Percentiles rank a stretch among this genome's conserved stretches.
phyloP scores from a whole-genome alignment of 306 rosid genomes.

The Castanea crenata region DNA sequence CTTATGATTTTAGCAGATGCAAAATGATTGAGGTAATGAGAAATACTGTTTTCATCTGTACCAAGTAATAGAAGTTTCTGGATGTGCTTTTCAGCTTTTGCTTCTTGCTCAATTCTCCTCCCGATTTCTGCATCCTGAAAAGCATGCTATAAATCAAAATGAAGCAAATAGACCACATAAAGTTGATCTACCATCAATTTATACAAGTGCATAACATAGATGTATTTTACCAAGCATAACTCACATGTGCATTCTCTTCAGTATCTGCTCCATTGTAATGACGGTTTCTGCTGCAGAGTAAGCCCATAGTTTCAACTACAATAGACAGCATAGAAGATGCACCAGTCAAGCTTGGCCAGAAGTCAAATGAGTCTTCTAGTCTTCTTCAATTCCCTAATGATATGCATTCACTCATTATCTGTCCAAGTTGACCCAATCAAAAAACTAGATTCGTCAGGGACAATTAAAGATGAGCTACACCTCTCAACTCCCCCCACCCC shows the following conservation, averaged over 20 bases:
- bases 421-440: constrained; percentile 44
- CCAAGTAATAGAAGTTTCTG: constrained; percentile 96
- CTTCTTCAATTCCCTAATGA: constrained; percentile 28
- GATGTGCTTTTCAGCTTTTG: constrained; percentile 90
- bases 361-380: constrained; percentile 30
- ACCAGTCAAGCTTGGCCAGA: constrained; percentile 51
- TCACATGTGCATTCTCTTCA: constrained; percentile 88
- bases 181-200: background rate
- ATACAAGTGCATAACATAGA: background rate
- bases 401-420: constrained; percentile 8
- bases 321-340: constrained; percentile 73
- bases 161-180: constrained; percentile 12
- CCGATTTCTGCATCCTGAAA: constrained; percentile 89
- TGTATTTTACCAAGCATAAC: constrained; percentile 6
- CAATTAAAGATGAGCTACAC: background rate
- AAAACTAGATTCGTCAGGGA: constrained; percentile 30
- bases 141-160: constrained; percentile 28
- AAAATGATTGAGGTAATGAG: constrained; percentile 8
- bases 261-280: constrained; percentile 61
- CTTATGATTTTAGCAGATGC: constrained; percentile 4
- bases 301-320: constrained; percentile 79
- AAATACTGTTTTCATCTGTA: constrained; percentile 25
- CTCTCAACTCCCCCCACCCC: background rate
- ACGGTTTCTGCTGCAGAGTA: constrained; percentile 83
- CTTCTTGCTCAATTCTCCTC: constrained; percentile 88